phyloP scores from a whole-genome alignment of 108 stramenopile genomes.

The Epipyxis sp. region DNA sequence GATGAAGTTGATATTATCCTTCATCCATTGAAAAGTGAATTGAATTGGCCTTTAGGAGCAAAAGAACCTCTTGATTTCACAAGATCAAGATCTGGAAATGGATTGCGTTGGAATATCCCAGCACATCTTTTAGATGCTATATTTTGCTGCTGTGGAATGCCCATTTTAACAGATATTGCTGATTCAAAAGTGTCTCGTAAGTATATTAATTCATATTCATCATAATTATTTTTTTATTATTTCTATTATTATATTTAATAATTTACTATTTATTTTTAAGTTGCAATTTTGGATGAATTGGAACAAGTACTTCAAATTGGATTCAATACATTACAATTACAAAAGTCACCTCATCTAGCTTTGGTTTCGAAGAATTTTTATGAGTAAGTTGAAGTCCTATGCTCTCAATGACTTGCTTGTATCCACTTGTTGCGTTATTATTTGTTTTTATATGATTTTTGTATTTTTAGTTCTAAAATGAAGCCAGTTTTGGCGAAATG shows the following conservation, averaged over 20 bases:
- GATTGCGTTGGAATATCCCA: slow-evolving; percentile 88
- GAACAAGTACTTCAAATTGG: slow-evolving; percentile 73
- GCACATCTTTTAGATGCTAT: slow-evolving; percentile 78
- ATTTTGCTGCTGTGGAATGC: slow-evolving; percentile 51
- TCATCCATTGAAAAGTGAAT: slow-evolving; percentile 95
- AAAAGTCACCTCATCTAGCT: slow-evolving; percentile 14
- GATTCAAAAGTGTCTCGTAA: slow-evolving; percentile 4
- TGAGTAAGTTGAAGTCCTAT: slow-evolving; percentile 11
- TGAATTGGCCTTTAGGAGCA: slow-evolving; percentile 97
- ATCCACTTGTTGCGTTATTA: not conserved
- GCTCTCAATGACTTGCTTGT: not conserved
- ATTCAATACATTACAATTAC: slow-evolving; percentile 46
- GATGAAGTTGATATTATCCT: slow-evolving; percentile 97
- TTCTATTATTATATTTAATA: no score
- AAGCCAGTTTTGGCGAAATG: slow-evolving; percentile 74
- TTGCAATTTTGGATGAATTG: slow-evolving; percentile 69
- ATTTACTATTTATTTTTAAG: slow-evolving; percentile 2
- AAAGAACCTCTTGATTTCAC: slow-evolving; percentile 96
- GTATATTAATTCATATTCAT: no score
- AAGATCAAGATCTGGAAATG: slow-evolving; percentile 44
- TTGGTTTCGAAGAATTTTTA: slow-evolving; percentile 27
- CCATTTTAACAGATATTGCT: slow-evolving; percentile 9
- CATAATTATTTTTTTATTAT: no score
- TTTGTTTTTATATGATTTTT: not conserved
- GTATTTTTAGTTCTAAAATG: slow-evolving; percentile 9